phyloP scores from a whole-genome alignment of 441 rosid species.

The Breynia disticha region DNA sequence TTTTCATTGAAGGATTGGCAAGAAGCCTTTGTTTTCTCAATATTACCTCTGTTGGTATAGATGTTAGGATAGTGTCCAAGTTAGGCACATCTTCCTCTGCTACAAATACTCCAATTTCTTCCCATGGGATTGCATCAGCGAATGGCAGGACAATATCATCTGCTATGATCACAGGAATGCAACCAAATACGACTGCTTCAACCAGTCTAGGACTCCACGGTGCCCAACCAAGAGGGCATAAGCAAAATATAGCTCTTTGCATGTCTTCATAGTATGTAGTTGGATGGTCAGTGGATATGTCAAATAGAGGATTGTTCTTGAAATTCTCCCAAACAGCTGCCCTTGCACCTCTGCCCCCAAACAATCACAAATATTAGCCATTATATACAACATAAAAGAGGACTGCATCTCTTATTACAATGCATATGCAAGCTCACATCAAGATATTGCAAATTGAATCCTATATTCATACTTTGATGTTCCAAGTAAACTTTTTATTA shows the following conservation, averaged over 20 bases:
- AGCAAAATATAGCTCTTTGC: slow-evolving; percentile 81
- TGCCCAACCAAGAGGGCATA: slow-evolving; percentile 95
- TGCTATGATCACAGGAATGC: slow-evolving; percentile 90
- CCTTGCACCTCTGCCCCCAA: slow-evolving; percentile 72
- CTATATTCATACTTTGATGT: too few relatives aligned
- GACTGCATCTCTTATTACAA: too few relatives aligned
- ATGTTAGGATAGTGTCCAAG: slow-evolving; percentile 66
- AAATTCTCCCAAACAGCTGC: slow-evolving; percentile 98
- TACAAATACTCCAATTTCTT: slow-evolving; percentile 78
- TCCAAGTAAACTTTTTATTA: too few relatives aligned
- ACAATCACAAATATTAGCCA: slow-evolving; percentile 6
- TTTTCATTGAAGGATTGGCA: slow-evolving; percentile 83
- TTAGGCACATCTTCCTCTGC: slow-evolving; percentile 75
- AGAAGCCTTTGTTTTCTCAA: slow-evolving; percentile 79
- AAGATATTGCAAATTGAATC: too few relatives aligned
- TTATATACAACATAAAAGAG: too few relatives aligned
- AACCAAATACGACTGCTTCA: slow-evolving; percentile 92
- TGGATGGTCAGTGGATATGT: slow-evolving; percentile 90
- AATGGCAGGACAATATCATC: slow-evolving; percentile 86
- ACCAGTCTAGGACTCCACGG: slow-evolving; percentile 98
- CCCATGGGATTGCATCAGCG: slow-evolving; percentile 96
- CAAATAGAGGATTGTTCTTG: slow-evolving; percentile 80
- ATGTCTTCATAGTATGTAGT: slow-evolving; percentile 90
- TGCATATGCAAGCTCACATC: too few relatives aligned
- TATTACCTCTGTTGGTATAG: slow-evolving; percentile 62